A percentile compares a stretch with the other conserved stretches of the same genome.
Conservation (phyloP, 2,329 filamentous ascomycete species). For the Penicillium brasilianum region DNA sequence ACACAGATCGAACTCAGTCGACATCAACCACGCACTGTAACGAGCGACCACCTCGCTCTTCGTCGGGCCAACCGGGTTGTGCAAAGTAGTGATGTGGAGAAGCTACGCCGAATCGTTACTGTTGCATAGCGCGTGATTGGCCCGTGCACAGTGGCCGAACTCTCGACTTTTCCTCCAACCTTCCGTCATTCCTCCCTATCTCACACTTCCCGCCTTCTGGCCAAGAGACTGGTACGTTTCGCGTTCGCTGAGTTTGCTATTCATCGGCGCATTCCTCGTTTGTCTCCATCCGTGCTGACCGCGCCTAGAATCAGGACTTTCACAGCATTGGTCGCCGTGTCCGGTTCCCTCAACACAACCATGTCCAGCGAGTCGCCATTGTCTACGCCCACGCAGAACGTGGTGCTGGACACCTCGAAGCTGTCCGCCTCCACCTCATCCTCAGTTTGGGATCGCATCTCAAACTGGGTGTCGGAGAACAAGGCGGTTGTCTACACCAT, state of each 20-base stretch:
- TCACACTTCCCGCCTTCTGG: conserved; percentile 32
- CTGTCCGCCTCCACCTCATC: conserved; percentile 59
- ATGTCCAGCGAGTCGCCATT: conserved; percentile 49
- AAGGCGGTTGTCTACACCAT: conserved; percentile 96
- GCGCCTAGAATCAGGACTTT: conserved; percentile 25
- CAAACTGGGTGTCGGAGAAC: conserved; percentile 92
- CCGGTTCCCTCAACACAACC: conserved; percentile 36
- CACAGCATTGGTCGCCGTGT: conserved; percentile 27
- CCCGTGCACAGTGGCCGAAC: conserved; percentile 32
- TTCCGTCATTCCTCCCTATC: conserved; percentile 39
- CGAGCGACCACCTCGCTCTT: neutral
- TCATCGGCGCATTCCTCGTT: conserved; percentile 6
- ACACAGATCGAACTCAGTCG: neutral
- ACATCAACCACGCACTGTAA: neutral
- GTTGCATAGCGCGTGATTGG: conserved; percentile 39
- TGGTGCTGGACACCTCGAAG: conserved; percentile 47
- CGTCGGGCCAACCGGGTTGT: conserved; percentile 19
- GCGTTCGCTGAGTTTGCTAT: neutral
- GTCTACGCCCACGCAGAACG: conserved; percentile 42
- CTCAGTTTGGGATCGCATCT: conserved; percentile 86
- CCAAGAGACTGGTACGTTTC: conserved; percentile 32
- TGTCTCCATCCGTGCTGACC: conserved; percentile 1
- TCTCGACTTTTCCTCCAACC: conserved; percentile 43
- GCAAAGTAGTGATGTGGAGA: conserved; percentile 26
- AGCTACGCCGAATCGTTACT: conserved; percentile 17